Conservation (phyloP, 2,329 filamentous ascomycete genomes). For the Thermoascus crustaceus region DNA sequence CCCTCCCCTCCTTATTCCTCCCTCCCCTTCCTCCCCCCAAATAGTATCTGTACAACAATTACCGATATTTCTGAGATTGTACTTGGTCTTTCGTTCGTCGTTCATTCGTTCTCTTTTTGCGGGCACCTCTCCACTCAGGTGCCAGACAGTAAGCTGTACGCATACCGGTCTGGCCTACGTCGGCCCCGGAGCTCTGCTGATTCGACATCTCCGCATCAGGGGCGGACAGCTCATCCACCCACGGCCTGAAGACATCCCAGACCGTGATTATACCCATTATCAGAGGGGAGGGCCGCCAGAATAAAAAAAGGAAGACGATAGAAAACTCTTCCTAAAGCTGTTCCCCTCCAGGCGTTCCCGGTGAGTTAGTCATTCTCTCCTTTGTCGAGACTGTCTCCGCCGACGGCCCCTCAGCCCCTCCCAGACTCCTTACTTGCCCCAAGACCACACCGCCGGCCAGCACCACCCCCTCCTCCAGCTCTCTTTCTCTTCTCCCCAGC, state of each 20-base stretch:
- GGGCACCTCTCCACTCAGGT: too few relatives aligned
- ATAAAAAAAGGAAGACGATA: neutral
- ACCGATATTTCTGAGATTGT: conserved; percentile 19
- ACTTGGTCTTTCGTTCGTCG: conserved; percentile 7
- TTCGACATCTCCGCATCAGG: conserved; percentile 2
- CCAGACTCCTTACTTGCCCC: conserved; percentile 27
- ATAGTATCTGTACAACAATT: conserved; percentile 21
- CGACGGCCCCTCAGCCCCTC: conserved; percentile 27
- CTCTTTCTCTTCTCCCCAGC: conserved; percentile 6
- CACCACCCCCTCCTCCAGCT: conserved; percentile 12
- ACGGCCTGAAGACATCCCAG: neutral
- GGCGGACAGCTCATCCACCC: neutral
- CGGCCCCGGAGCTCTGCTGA: neutral
- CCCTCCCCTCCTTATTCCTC: conserved; percentile 13
- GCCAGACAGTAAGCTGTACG: too few relatives aligned
- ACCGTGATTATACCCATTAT: neutral
- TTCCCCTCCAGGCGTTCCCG: neutral
- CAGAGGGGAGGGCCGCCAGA: too few relatives aligned
- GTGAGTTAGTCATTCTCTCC: conserved; percentile 1
- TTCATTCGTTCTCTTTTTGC: conserved; percentile 2
- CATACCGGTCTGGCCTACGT: too few relatives aligned
- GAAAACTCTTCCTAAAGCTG: neutral
- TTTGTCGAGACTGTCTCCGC: conserved; percentile 5
- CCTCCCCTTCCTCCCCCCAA: conserved; percentile 10
- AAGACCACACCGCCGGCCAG: conserved; percentile 25